Evolutionary conservation across 2,329 filamentous ascomycete species (phyloP), one percentile per base, ranked within the genome.

Genomic region (Thelonectria olida): DNA sequence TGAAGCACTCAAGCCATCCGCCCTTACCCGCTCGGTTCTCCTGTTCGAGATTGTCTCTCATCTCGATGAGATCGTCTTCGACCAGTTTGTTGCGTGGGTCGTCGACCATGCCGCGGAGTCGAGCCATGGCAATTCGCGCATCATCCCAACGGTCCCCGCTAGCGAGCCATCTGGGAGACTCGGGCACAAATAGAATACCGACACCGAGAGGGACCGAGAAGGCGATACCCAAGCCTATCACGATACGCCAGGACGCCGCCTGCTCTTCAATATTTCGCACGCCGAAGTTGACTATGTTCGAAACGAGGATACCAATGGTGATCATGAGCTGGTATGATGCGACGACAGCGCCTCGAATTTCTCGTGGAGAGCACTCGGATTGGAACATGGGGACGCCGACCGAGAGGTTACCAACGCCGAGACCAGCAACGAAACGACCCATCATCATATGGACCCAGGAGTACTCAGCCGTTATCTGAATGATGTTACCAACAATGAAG

Each of bases 271-370:
- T 80, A 9, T 68, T 70, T 42, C 80, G 76, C 9, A 84, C 79
- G 42, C 82, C 84, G 54, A 79, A 85, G 74, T 87, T 87, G 68
- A 88, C 80, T 55, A 82, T 76, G 66, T 85, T 84, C 54, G 84
- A 80, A 19, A 84, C 73, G 54, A 87, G 85, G 64, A 92, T 91
- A 31, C 90, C 90, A 25, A 91, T 79, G 1, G 89, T 92, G 73
- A 92, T 90, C 78, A 91, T 88, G 15, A 92, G 84, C 76, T 92
- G 90, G 75, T 92, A 92, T n/a, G 85, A 87, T 5, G 84, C 82
- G n/a, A 90, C 85, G 42, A 90, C 84, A 31, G 85, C 84, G 67
- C 88, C 88, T 66, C 88, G 85, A 62, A 90, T 88, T 68, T 87
- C 82, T 17, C 82, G 81, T 4, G 88, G 88, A 2, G 85, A 82